A percentile compares a stretch with the other conserved stretches of the same genome.
phyloP scores from a whole-genome alignment of 2,329 filamentous ascomycete species.

The Colletotrichum musicola region DNA sequence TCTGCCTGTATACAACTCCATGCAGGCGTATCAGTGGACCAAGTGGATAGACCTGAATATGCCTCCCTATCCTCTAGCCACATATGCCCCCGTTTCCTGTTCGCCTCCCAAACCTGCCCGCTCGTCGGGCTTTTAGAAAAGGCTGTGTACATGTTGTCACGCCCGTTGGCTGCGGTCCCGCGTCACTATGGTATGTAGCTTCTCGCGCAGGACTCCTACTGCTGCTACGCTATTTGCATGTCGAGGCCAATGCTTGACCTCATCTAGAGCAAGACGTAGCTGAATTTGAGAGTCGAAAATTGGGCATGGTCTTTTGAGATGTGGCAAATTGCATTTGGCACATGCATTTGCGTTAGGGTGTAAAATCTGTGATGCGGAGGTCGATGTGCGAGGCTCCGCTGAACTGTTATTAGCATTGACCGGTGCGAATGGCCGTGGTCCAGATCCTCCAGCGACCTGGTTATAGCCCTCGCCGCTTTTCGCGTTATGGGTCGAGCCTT shows the following conservation, averaged over 20 bases:
- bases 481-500: not conserved
- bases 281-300: slow-evolving; percentile 25
- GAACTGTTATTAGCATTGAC: not conserved
- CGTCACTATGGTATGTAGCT: slow-evolving; percentile 18
- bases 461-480: not conserved
- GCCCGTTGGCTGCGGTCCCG: not conserved
- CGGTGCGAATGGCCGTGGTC: not conserved
- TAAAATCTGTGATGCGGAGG: slow-evolving; percentile 8
- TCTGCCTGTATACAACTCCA: slow-evolving; percentile 23
- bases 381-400: not conserved
- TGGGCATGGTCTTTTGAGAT: slow-evolving; percentile 20
- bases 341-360: slow-evolving; percentile 27
- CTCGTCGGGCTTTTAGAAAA: not conserved
- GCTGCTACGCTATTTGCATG: slow-evolving; percentile 2
- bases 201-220: slow-evolving; percentile 27
- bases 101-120: not conserved
- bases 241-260: slow-evolving; percentile 24
- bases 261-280: slow-evolving; percentile 37
- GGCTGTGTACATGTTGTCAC: not conserved
- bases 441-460: not conserved
- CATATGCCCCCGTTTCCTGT: not conserved
- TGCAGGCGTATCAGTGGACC: slow-evolving; percentile 2
- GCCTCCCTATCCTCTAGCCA: not conserved
- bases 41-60: not conserved
- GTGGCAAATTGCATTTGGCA: slow-evolving; percentile 23